Conservation (phyloP, 176 grass and related monocot species). For the Pontederia paniculata region DNA sequence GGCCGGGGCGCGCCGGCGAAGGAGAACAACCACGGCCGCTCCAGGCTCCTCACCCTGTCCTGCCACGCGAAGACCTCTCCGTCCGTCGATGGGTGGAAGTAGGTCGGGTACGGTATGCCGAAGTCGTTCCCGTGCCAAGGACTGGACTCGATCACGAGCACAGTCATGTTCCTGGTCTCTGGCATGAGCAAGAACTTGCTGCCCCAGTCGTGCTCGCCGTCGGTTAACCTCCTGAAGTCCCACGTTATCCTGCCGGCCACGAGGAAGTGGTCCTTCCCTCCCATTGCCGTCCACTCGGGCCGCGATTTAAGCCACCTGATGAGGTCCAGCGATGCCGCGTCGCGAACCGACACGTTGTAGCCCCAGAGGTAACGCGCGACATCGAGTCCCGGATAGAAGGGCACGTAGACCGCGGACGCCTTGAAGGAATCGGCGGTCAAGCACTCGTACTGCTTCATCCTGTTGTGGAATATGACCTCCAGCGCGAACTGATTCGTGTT, state of each 20-base stretch:
- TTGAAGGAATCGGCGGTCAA: neutral
- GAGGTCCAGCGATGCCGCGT: neutral
- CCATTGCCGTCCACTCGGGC: neutral
- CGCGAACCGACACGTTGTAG: neutral
- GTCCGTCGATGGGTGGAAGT: slow-evolving; percentile 1
- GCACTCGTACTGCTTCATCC: neutral
- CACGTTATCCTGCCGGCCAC: neutral
- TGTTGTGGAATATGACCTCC: neutral
- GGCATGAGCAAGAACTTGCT: neutral
- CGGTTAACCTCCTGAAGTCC: neutral
- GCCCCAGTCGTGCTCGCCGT: neutral
- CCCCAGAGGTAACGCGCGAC: neutral
- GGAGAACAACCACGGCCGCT: neutral
- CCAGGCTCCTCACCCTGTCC: slow-evolving; percentile 2
- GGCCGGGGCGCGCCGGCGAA: neutral
- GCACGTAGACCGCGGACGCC: neutral
- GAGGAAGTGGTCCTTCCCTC: neutral
- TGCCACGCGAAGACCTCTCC: neutral
- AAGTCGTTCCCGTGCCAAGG: slow-evolving; percentile 1
- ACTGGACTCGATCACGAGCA: neutral
- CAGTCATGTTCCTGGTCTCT: neutral
- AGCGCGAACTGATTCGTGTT: neutral
- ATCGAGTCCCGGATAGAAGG: neutral
- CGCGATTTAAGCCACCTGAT: neutral
- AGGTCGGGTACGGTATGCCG: slow-evolving; percentile 1